Evolutionary conservation across 768 basidiomycete genomes (phyloP).

Genomic region (Pseudohyphozyma bogoriensis): DNA sequence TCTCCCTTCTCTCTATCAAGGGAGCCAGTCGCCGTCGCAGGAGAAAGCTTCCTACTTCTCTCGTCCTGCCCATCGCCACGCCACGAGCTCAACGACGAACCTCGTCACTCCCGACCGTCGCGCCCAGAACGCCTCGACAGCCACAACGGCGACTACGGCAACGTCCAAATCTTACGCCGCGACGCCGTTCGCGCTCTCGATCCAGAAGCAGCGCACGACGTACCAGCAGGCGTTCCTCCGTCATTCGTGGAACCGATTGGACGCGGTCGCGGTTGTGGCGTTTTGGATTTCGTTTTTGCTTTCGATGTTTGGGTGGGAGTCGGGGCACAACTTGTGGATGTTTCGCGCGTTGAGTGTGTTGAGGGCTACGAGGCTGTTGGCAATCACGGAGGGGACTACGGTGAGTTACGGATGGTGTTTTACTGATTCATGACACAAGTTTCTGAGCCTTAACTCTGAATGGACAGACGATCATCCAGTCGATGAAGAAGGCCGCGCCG

Average conservation of each 20-base stretch:
- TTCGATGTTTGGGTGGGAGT: slow-evolving; percentile 58
- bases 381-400: slow-evolving; percentile 84
- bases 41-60: too few species aligned
- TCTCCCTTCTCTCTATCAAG: too few species aligned
- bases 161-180: too few species aligned
- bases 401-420: slow-evolving; percentile 46
- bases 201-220: slow-evolving; percentile 33
- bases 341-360: slow-evolving; percentile 84
- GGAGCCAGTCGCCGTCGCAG: too few species aligned
- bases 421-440: background rate
- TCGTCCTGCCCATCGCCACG: too few species aligned
- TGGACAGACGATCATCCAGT: slow-evolving; percentile 70
- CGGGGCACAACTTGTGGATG: slow-evolving; percentile 54
- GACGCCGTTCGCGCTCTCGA: slow-evolving; percentile 40
- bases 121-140: background rate
- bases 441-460: background rate
- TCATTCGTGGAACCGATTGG: slow-evolving; percentile 85
- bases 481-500: slow-evolving; percentile 78
- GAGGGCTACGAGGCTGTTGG: slow-evolving; percentile 66
- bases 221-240: slow-evolving; percentile 67
- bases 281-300: slow-evolving; percentile 80
- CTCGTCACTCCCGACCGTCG: slow-evolving; percentile 37
- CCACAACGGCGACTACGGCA: background rate
- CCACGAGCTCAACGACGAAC: too few species aligned
- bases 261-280: slow-evolving; percentile 68